These are phyloP conservation scores for Barnettozyma hawaiiensis DNA, from an alignment of 1,139 yeast species.

Conservation along the genomic window DNA sequence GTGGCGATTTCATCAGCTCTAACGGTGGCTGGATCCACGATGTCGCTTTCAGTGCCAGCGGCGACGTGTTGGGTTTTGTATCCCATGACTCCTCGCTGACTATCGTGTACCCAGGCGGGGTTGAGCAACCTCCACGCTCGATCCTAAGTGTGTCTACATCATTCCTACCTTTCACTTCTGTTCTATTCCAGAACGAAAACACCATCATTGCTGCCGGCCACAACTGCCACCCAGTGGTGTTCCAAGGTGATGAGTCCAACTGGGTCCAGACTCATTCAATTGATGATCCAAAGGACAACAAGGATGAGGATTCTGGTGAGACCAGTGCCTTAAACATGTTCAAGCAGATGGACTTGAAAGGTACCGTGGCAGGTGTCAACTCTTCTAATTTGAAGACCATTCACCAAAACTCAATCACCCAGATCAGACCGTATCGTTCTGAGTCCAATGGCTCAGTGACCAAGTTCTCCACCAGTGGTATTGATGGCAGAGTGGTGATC, in stretches of 20 bases:
- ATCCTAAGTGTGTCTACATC: slow-evolving; percentile 53
- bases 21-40: slow-evolving; percentile 93
- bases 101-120: slow-evolving; percentile 72
- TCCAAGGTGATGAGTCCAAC: slow-evolving; percentile 61
- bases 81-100: slow-evolving; percentile 74
- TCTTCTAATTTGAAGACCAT: slow-evolving; percentile 61
- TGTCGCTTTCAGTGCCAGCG: slow-evolving; percentile 78
- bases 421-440: slow-evolving; percentile 49
- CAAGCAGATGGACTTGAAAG: slow-evolving; percentile 92
- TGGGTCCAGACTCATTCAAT: slow-evolving; percentile 25
- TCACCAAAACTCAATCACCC: slow-evolving; percentile 87
- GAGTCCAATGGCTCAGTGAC: slow-evolving; percentile 38
- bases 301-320: slow-evolving; percentile 52
- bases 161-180: slow-evolving; percentile 74
- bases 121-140: slow-evolving; percentile 49
- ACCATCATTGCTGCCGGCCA: slow-evolving; percentile 86
- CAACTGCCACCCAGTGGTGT: slow-evolving; percentile 86
- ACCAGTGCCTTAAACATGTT: slow-evolving; percentile 86
- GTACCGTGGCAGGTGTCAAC: slow-evolving; percentile 53
- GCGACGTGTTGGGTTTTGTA: slow-evolving; percentile 73
- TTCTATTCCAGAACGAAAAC: slow-evolving; percentile 61
- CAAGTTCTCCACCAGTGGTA: slow-evolving; percentile 67
- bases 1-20: slow-evolving; percentile 74
- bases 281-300: slow-evolving; percentile 39
- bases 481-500: slow-evolving; percentile 87